A percentile compares a stretch with the other conserved stretches of the same genome.
Conservation (phyloP, 2,329 filamentous ascomycete species). For the Exophiala alcalophila region DNA sequence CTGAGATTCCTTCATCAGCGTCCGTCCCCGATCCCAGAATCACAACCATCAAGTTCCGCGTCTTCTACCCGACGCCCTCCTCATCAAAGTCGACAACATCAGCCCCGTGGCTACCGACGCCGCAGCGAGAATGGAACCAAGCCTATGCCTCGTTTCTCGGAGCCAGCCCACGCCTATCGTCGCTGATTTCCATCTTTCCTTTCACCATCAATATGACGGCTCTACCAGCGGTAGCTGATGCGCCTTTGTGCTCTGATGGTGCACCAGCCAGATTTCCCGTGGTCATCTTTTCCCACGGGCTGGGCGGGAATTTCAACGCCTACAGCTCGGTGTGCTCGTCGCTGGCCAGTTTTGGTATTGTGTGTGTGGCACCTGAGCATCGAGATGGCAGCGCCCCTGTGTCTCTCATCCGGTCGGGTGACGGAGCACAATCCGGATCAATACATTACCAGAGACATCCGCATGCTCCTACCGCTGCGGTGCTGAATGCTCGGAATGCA, state of each 20-base stretch:
- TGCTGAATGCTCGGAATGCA: conserved; percentile 64
- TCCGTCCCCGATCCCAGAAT: conserved; percentile 58
- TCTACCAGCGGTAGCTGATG: conserved; percentile 38
- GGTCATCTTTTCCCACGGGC: conserved; percentile 80
- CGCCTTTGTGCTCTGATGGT: conserved; percentile 54
- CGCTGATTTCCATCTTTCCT: conserved; percentile 25
- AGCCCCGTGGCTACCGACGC: conserved; percentile 73
- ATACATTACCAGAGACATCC: conserved; percentile 45
- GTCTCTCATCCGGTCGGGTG: conserved; percentile 61
- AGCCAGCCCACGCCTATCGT: conserved; percentile 36
- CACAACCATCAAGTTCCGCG: conserved; percentile 72
- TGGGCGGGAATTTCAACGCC: conserved; percentile 76
- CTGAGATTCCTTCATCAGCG: conserved; percentile 46
- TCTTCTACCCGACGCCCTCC: conserved; percentile 71
- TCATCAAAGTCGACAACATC: conserved; percentile 45
- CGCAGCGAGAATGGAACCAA: conserved; percentile 69
- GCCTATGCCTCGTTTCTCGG: conserved; percentile 77
- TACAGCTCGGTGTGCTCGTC: conserved; percentile 82
- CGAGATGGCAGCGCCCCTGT: conserved; percentile 76
- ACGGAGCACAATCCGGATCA: conserved; percentile 37
- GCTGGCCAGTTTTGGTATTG: conserved; percentile 73
- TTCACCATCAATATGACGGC: conserved; percentile 31
- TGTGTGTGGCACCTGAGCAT: conserved; percentile 79
- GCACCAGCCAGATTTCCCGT: conserved; percentile 67
- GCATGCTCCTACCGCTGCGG: conserved; percentile 63